phyloP scores from a whole-genome alignment of 2,329 filamentous ascomycete species.

The Phyllosticta citrichinensis region DNA sequence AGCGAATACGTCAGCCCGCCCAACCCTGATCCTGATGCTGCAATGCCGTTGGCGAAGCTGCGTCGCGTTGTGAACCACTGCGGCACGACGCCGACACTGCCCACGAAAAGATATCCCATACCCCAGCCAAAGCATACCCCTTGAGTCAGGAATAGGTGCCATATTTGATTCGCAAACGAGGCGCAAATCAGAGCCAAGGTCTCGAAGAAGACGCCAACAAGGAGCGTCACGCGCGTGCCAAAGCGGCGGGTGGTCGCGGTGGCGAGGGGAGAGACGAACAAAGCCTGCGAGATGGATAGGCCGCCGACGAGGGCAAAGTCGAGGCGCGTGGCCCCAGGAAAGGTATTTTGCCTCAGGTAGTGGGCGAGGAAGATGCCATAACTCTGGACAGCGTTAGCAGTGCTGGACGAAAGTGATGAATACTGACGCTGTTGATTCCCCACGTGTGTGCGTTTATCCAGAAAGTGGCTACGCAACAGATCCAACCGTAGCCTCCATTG shows the following conservation, averaged over 20 bases:
- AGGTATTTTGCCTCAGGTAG: conserved; percentile 56
- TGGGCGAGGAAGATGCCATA: conserved; percentile 69
- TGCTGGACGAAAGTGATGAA: background rate
- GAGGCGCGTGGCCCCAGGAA: conserved; percentile 52
- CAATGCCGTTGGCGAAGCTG: conserved; percentile 59
- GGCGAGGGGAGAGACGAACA: conserved; percentile 59
- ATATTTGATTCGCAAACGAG: conserved; percentile 57
- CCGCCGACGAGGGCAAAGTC: conserved; percentile 72
- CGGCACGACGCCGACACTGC: conserved; percentile 55
- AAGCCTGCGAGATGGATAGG: conserved; percentile 54
- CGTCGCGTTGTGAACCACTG: conserved; percentile 65
- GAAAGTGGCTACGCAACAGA: conserved; percentile 37
- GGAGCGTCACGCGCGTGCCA: conserved; percentile 55
- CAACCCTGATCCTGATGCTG: conserved; percentile 60
- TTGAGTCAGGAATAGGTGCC: conserved; percentile 68
- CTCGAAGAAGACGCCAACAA: conserved; percentile 55
- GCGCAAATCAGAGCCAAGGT: conserved; percentile 57
- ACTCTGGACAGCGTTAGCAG: conserved; percentile 29
- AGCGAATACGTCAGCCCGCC: conserved; percentile 65
- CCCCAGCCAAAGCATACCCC: conserved; percentile 69
- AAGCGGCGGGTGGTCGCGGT: conserved; percentile 50
- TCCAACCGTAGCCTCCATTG: conserved; percentile 53
- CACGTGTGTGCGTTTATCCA: conserved; percentile 40
- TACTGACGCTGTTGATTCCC: conserved; percentile 32
- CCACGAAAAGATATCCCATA: conserved; percentile 67